Evolutionary conservation across 768 basidiomycete genomes (phyloP), one percentile per base, ranked within the genome.

Genomic region (Rubroboletus satanas): DNA sequence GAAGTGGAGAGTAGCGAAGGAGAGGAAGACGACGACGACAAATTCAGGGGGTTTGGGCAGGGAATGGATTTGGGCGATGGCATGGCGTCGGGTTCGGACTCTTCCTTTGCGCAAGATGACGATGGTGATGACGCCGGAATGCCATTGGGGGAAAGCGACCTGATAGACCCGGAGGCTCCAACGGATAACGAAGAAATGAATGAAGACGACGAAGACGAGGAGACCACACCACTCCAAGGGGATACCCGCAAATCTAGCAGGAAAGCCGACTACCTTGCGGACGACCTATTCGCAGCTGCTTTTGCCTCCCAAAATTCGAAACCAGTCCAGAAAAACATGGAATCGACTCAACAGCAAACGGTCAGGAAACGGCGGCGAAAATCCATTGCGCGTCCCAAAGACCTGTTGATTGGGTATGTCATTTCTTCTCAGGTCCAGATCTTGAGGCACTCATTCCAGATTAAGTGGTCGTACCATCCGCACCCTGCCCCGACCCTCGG

Each of bases 211-310:
- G 51, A 42, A 36, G 45, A 56, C 21, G 54, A 46, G n/a, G 52
- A 45, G 23, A 36, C 8, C 10, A 23, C 29, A 17, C 42, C 35
- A 37, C 32, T 38, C 23, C 50, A 17, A 44, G 37, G 26, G 45
- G 53, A 42, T 12, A 32, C 21, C 45, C 43, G 39, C n/a, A 56
- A 26, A 32, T 45, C 44, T 32, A 66, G 71, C 43, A 68, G 72
- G n/a, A 73, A 75, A 49, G 65, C 73, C 4, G 72, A 80, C 45
- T 81, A 86, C 66, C 82, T 88, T 29, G 83, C 84, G 2, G 86
- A 87, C 61, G 80, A 84, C 57, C 72, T 87, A 18, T 88, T 88
- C 66, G 60, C 71, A 0, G 74, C 82, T 55, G 85, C 84, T 0
- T 82, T 85, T 58, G 63, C 75, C 5, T 72, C 79, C 2, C 69